Evolutionary conservation across 1,284 basidiomycete species (phyloP), one percentile per base, ranked within the genome.

Genomic region (Stygiomarasmius scandens): DNA sequence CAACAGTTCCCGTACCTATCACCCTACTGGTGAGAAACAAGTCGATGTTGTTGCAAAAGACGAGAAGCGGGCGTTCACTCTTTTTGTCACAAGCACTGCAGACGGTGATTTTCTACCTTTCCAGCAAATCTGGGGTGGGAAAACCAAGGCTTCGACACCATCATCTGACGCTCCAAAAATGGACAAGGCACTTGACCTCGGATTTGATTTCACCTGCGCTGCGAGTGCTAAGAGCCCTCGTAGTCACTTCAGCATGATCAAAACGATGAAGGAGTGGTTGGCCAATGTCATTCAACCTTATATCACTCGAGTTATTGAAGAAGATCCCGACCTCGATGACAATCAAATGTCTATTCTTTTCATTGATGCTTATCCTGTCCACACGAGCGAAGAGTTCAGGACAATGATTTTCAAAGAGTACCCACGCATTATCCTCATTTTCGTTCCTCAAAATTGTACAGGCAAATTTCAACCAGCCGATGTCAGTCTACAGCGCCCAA

Each of bases 11-110:
- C 55, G 27, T 2, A 73, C 68, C 0, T 71, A 44, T 43, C 38
- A 62, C 14, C 55, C 65, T 1, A 58, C 38, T 16, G 68, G 67
- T 1, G 50, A 62, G 0, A 41, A 47, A 11, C 70, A 74, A 47
- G 70, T 74, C 19, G 61, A 67, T 19, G 60, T 69, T 56, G 44
- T 62, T 3, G 64, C 60, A 0, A 65, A 65, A 9, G 66, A 73
- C 24, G 64, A 73, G 54, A 74, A 73, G 45, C 59, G 58, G 1
- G 67, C 70, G 0, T 73, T 63, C 51, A 71, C 67, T 4, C 46
- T 74, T 1, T 45, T 66, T n/a, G 64, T 74, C 0, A 61, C 66
- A 0, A 69, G 63, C 32, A 66, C 66, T 0, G 50, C 64, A 0
- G 52, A 55, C 8, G 67, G 70, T 1, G 58, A 60, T 14, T 57